A percentile compares a stretch with the other conserved stretches of the same genome.
Evolutionary conservation across 192 early-diverging fungal species (phyloP).

Genomic region (Coemansia sp.): DNA sequence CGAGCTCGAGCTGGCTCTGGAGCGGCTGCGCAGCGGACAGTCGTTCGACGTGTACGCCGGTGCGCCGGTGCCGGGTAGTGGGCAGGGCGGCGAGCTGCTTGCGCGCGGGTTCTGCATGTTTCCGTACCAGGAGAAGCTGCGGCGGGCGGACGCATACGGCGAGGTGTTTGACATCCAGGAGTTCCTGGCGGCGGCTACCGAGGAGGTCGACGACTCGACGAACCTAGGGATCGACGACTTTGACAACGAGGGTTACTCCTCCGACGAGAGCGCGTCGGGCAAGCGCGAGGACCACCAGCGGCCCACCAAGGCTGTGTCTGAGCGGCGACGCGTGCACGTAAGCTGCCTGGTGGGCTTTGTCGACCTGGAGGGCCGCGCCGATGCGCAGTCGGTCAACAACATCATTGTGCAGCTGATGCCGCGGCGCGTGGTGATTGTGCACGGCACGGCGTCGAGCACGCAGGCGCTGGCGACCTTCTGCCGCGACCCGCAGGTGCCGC

Average conservation of each 20-base stretch:
- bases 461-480: slow-evolving; percentile 61
- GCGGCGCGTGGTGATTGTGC: slow-evolving; percentile 68
- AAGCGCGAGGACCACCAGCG: slow-evolving; percentile 18
- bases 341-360: slow-evolving; percentile 78
- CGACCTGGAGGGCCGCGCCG: slow-evolving; percentile 89
- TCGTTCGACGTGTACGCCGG: slow-evolving; percentile 80
- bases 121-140: slow-evolving; percentile 76
- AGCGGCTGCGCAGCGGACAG: slow-evolving; percentile 52
- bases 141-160: slow-evolving; percentile 90
- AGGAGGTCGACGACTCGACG: slow-evolving; percentile 35
- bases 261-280: too few relatives aligned
- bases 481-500: slow-evolving; percentile 52
- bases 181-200: slow-evolving; percentile 45
- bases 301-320: slow-evolving; percentile 77
- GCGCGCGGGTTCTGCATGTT: slow-evolving; percentile 80
- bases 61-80: too few relatives aligned
- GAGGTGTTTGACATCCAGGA: slow-evolving; percentile 69
- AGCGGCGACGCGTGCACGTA: slow-evolving; percentile 57
- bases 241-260: slow-evolving; percentile 13
- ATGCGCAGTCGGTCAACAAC: slow-evolving; percentile 79
- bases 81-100: slow-evolving; percentile 68
- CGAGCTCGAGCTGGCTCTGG: slow-evolving; percentile 49
- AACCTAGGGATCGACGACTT: slow-evolving; percentile 25
- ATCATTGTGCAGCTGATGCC: slow-evolving; percentile 61
- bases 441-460: slow-evolving; percentile 72